Percentiles rank a stretch among this genome's conserved stretches.
These are phyloP conservation scores for Podospora pseudocomata DNA, from an alignment of 495 filamentous ascomycete species.

Conservation along the genomic window DNA sequence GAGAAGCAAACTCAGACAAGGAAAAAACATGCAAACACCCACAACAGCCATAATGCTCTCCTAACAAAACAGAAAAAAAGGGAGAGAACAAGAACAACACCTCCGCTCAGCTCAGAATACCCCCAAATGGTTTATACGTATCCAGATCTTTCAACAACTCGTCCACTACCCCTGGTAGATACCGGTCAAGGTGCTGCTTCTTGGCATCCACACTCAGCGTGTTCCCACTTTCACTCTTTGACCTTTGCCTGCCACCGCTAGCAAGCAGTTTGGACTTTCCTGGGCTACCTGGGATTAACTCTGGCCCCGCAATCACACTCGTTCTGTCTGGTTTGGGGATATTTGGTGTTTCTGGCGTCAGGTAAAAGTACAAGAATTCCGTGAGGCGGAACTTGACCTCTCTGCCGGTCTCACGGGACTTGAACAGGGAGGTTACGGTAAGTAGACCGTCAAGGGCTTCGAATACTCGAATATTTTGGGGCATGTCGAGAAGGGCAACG, in stretches of 20 bases:
- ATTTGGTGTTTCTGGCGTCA: slow-evolving; percentile 82
- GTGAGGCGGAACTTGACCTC: slow-evolving; percentile 91
- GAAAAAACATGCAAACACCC: not conserved
- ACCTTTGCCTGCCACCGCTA: slow-evolving; percentile 27
- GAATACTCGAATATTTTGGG: slow-evolving; percentile 83
- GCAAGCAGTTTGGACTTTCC: slow-evolving; percentile 59
- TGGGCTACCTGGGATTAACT: slow-evolving; percentile 62
- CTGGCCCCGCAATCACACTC: slow-evolving; percentile 30
- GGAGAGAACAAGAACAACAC: slow-evolving; percentile 8
- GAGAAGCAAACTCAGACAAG: not conserved
- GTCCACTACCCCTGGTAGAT: slow-evolving; percentile 79
- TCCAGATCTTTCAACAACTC: slow-evolving; percentile 86
- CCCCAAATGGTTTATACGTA: slow-evolving; percentile 69
- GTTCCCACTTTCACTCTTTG: slow-evolving; percentile 32
- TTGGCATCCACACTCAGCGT: slow-evolving; percentile 83
- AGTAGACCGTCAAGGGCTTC: slow-evolving; percentile 89
- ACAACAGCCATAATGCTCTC: not conserved
- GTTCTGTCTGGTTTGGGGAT: slow-evolving; percentile 40
- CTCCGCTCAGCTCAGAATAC: slow-evolving; percentile 37
- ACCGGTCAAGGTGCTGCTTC: slow-evolving; percentile 72
- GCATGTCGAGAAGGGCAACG: slow-evolving; percentile 76
- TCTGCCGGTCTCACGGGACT: slow-evolving; percentile 70
- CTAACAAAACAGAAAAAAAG: not conserved
- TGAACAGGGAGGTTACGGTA: slow-evolving; percentile 91
- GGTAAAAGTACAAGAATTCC: slow-evolving; percentile 96